Base-by-base conservation (phyloP, 2,329 filamentous ascomycete species). In the Aspergillus sclerotialis region DNA sequence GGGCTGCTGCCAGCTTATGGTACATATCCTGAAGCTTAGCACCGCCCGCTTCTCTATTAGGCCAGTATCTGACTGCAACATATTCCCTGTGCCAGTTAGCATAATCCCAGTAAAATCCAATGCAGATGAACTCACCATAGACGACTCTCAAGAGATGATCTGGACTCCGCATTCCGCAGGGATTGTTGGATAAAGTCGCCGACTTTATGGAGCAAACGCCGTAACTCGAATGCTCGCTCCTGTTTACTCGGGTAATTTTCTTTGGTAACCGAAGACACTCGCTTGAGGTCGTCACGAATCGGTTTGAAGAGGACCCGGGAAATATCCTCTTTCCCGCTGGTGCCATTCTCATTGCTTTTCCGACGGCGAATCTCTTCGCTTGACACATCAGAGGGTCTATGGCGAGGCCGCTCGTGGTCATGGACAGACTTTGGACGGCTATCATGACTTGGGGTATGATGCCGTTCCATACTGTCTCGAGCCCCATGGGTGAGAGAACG, bases 251-350 rank as follows among this genome's bases (percentile, higher is more conserved):
- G 64, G 28, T 66, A 60, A 24, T 60, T 64, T 35, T 64, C 61
- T 38, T 67, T 69, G 2, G 64, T 70, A 27, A 67, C 63, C 19
- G 52, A 54, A 15, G 64, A 60, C n/a, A 69, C 64, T 34, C 58
- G 57, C 38, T 56, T 61, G 14, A 69, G 49, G 32, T 63, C 57
- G 24, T 63, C 60, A 27, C 58, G 56, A 24, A 70, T 67, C 9
- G 68, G 68, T 36, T 61, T 65, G 50, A 71, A 70, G 39, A 71
- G 55, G 40, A 60, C 51, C 31, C 57, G 59, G 34, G 65, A 53
- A 48, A 68, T 65, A 25, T 63, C 58, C 42, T 64, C 49, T 25
- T 56, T 53, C 37, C 46, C 35, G 36, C 40, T 41, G 40, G 49
- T 44, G 15, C 60, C 62, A 37, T 61, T 59, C 21, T 67, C 59